Conservation (phyloP, 257 asterid genomes). For the Penstemon davidsonii region DNA sequence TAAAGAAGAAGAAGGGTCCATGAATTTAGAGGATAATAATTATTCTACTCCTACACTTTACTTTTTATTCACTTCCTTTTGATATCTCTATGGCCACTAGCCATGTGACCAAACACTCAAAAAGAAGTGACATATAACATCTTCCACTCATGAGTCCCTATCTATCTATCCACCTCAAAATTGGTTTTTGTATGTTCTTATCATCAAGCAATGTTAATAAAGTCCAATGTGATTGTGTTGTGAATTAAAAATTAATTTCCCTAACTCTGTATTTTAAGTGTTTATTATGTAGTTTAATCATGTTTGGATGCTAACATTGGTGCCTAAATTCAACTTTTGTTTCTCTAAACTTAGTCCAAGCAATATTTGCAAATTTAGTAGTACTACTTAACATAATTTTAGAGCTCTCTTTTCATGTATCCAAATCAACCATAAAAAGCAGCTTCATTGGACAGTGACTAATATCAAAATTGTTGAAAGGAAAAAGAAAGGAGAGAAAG, state of each 20-base stretch:
- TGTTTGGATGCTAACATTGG: no score
- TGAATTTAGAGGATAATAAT: slow-evolving; percentile 36
- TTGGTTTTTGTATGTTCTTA: slow-evolving; percentile 23
- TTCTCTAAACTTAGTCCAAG: no score
- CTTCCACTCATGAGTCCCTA: slow-evolving; percentile 38
- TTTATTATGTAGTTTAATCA: no score
- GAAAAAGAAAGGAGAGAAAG: no score
- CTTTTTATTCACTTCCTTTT: slow-evolving; percentile 21
- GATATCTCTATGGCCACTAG: slow-evolving; percentile 28
- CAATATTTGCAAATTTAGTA: no score
- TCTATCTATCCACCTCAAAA: slow-evolving; percentile 17
- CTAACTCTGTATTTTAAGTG: no score
- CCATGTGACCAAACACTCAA: slow-evolving; percentile 44
- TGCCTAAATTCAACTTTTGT: no score
- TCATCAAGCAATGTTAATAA: slow-evolving; percentile 6
- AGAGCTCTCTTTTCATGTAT: no score
- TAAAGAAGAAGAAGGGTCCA: slow-evolving; percentile 39
- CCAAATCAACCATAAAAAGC: no score
- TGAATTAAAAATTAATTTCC: neutral
- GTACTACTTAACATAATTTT: no score
- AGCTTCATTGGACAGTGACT: no score
- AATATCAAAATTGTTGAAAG: no score
- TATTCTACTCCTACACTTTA: slow-evolving; percentile 19
- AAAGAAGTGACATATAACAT: slow-evolving; percentile 33
- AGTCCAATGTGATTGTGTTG: neutral